Conservation (phyloP, 495 filamentous ascomycete genomes). For the Aspergillus cavernicola region DNA sequence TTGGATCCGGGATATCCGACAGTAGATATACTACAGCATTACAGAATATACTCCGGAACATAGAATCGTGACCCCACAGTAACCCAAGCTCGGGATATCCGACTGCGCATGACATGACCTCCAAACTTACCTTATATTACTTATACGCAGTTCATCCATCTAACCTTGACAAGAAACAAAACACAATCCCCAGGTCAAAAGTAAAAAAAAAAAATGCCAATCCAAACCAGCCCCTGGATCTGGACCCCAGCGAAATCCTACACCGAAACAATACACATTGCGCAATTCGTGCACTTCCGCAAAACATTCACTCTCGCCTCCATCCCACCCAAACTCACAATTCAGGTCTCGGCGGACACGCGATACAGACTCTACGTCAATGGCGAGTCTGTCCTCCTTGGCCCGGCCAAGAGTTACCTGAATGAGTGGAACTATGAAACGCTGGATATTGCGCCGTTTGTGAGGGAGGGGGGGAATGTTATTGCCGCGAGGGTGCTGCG, state of each 20-base stretch:
- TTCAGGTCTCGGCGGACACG: constrained; percentile 28
- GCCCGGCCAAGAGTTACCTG: constrained; percentile 24
- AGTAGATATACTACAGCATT: too few species aligned
- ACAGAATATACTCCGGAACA: too few species aligned
- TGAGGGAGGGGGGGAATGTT: constrained; percentile 16
- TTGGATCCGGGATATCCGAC: too few species aligned
- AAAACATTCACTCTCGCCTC: constrained; percentile 14
- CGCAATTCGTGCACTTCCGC: constrained; percentile 24
- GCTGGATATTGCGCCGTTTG: constrained; percentile 22
- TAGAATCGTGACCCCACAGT: too few species aligned
- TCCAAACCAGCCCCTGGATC: constrained; percentile 21
- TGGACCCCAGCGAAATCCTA: constrained; percentile 15
- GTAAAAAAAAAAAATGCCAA: too few species aligned
- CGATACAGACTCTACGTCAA: constrained; percentile 29
- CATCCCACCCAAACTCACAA: background rate
- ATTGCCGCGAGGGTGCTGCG: constrained; percentile 24
- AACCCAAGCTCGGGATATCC: too few species aligned
- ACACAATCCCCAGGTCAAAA: too few species aligned
- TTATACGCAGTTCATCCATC: too few species aligned
- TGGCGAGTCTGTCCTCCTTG: constrained; percentile 21
- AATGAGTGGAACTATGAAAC: constrained; percentile 27
- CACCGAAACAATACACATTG: constrained; percentile 19
- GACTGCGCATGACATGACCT: too few species aligned
- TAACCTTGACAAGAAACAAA: too few species aligned
- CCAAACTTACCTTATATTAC: too few species aligned